Conservation (phyloP, 192 early-diverging fungal genomes). For the Backusella sp. region DNA sequence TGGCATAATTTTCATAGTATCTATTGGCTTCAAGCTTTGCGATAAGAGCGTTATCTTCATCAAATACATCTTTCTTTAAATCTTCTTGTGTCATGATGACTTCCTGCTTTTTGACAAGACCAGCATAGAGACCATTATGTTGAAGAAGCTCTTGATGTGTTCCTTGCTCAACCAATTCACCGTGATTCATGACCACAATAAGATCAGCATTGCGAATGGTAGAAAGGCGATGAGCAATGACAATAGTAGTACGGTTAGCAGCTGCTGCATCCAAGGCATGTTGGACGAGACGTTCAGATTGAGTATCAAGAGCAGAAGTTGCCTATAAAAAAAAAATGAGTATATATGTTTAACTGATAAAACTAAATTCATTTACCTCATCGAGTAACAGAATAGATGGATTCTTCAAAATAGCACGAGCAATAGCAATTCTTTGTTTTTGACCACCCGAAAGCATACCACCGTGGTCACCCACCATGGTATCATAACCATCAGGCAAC, state of each 20-base stretch:
- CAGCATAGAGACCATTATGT: constrained; percentile 54
- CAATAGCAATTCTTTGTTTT: constrained; percentile 96
- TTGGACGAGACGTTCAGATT: constrained; percentile 77
- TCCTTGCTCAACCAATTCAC: constrained; percentile 72
- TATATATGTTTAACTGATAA: too few species aligned
- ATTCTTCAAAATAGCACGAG: constrained; percentile 84
- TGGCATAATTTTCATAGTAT: background rate
- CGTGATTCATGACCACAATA: constrained; percentile 80
- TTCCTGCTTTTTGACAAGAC: constrained; percentile 65
- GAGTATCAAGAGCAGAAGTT: constrained; percentile 81
- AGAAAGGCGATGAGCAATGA: constrained; percentile 88
- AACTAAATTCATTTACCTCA: constrained; percentile 43
- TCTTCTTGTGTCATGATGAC: constrained; percentile 37
- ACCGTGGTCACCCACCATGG: constrained; percentile 77
- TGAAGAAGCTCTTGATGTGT: constrained; percentile 71
- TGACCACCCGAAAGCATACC: constrained; percentile 84
- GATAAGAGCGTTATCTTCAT: background rate
- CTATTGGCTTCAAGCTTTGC: background rate
- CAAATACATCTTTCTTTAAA: background rate
- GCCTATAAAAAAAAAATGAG: constrained; percentile 36
- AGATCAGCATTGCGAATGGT: constrained; percentile 84
- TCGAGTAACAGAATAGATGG: constrained; percentile 81
- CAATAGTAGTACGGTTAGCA: constrained; percentile 79
- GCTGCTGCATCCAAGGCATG: constrained; percentile 73
- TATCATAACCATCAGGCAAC: constrained; percentile 82